Conservation (phyloP, 768 basidiomycete species). For the Gloeophyllum trabeum region DNA sequence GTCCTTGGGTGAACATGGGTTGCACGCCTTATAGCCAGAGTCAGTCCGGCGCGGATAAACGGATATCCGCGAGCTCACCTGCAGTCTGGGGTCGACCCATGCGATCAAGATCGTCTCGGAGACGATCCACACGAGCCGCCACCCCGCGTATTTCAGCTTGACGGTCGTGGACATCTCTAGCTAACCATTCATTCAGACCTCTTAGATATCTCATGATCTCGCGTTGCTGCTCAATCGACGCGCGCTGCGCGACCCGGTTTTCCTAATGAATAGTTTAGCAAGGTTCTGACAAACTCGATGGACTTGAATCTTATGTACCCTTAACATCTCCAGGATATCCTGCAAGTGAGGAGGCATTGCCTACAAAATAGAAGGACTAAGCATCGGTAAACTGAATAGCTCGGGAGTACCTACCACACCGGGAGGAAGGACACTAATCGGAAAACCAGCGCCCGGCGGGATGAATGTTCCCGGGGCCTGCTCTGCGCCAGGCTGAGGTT, state of each 20-base stretch:
- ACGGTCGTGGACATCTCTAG: conserved; percentile 67
- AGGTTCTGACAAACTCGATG: too few species aligned
- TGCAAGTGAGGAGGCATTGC: conserved; percentile 54
- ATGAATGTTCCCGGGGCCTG: too few species aligned
- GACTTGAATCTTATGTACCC: too few species aligned
- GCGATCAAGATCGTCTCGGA: conserved; percentile 32
- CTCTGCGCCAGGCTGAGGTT: too few species aligned
- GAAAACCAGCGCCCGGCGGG: too few species aligned
- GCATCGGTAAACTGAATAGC: too few species aligned
- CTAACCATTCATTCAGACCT: conserved; percentile 69
- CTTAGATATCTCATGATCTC: conserved; percentile 75
- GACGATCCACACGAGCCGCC: conserved; percentile 43
- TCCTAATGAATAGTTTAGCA: conserved; percentile 38
- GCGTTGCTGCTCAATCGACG: conserved; percentile 69
- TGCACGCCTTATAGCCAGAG: too few species aligned
- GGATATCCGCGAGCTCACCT: conserved; percentile 1
- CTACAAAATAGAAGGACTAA: conserved; percentile 51
- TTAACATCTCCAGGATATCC: conserved; percentile 55
- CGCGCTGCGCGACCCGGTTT: conserved; percentile 62
- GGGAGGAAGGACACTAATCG: too few species aligned
- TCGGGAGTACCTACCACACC: too few species aligned
- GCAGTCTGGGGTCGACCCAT: conserved; percentile 15
- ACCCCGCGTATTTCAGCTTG: conserved; percentile 64
- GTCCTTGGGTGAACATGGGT: neutral
- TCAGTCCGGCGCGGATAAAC: too few species aligned